Base-by-base conservation (phyloP, 1,284 basidiomycete genomes). In the Trichosporon inkin region DNA sequence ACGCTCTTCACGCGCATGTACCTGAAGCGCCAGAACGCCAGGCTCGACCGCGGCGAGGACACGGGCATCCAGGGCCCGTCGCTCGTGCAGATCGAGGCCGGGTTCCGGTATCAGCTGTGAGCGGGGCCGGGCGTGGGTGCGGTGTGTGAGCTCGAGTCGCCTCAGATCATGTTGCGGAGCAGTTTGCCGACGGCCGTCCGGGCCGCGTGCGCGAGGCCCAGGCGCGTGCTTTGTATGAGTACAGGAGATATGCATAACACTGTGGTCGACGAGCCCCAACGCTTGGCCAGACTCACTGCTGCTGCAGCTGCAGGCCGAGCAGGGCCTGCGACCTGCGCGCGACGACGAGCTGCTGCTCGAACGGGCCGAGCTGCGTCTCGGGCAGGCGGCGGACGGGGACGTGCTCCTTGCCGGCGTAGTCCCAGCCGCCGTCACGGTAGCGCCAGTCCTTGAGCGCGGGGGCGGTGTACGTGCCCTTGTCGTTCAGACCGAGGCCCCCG, bases 31-130 rank as follows among this genome's bases (percentile, higher is more conserved):
- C 70, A 75, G 61, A 78, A 79, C 63, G 37, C 34, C 6, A 69
- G 67, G 62, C 65, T 78, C 24, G 78, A 78, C 39, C 62, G 67
- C 11, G 76, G 76, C 2, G 72, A 72, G 58, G 63, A 67, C 39
- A 44, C 69, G 3, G 73, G 73, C 14, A 61, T 58, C 22, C 64
- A 67, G 14, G 76, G 76, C 7, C 75, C 75, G 2, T 66, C 68
- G 2, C 51, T 54, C 2, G 67, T 71, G 8, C 75, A 78, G 63
- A 63, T 75, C 44, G 67, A 68, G 44, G 67, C 65, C 36, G 73
- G 70, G 0, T 75, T 73, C 61, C 68, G 68, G 55, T 79, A 75
- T 63, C 74, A 73, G 63, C 67, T 81, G 53, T 80, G 76, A 53
- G 32, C 36, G 53, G 20, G 13, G 44, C 16, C 13, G 22, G 20